Conservation (phyloP, 1,284 basidiomycete species). For the Trametes polyzona region DNA sequence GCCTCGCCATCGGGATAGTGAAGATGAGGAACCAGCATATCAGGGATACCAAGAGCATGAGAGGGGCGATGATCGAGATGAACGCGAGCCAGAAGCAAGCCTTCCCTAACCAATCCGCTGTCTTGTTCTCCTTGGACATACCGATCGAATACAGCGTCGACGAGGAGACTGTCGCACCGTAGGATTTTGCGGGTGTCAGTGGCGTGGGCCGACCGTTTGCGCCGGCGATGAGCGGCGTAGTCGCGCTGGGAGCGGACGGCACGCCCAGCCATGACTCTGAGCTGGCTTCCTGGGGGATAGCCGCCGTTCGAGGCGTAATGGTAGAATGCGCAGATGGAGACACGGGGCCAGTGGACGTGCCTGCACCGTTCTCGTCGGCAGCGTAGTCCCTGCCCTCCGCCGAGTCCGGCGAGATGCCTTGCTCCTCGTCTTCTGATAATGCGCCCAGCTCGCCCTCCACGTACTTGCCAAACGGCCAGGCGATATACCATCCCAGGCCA, state of each 20-base stretch:
- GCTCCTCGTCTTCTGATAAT: conserved; percentile 47
- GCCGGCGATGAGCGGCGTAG: conserved; percentile 40
- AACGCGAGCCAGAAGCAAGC: conserved; percentile 82
- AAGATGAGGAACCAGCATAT: conserved; percentile 94
- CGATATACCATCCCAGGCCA: conserved; percentile 94
- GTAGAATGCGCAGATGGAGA: conserved; percentile 32
- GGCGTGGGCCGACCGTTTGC: conserved; percentile 20
- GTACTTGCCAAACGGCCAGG: conserved; percentile 99
- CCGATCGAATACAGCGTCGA: conserved; percentile 43
- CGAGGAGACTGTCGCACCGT: conserved; percentile 57
- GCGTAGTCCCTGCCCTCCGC: conserved; percentile 7
- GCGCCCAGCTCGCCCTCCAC: conserved; percentile 82
- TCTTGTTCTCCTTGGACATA: conserved; percentile 38
- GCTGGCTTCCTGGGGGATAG: conserved; percentile 31
- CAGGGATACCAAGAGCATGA: conserved; percentile 85
- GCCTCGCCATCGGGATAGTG: conserved; percentile 97
- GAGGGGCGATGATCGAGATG: conserved; percentile 80
- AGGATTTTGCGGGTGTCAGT: conserved; percentile 59
- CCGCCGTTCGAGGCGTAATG: conserved; percentile 35
- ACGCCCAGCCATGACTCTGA: conserved; percentile 38
- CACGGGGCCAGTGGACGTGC: conserved; percentile 1
- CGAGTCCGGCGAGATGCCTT: conserved; percentile 32
- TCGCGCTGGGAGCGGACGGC: conserved; percentile 31
- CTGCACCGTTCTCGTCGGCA: conserved; percentile 9
- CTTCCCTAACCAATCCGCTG: conserved; percentile 63